Percentiles rank a stretch among this genome's conserved stretches.
Conservation (phyloP, 129 eudicot species). For the Flaveria trinervia region DNA sequence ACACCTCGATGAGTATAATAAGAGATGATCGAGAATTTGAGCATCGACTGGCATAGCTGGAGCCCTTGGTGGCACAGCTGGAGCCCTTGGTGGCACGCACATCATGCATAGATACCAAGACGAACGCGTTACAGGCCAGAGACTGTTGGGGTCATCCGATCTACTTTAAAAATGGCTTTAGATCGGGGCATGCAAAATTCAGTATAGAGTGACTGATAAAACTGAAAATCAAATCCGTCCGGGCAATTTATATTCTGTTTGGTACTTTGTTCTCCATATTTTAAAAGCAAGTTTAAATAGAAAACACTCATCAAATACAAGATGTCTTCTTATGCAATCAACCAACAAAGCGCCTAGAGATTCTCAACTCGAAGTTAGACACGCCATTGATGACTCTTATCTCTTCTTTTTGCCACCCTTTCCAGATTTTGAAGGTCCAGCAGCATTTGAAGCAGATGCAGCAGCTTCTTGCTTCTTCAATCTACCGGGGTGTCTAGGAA, state of each 20-base stretch:
- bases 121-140: too few relatives aligned
- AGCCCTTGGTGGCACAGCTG: too few relatives aligned
- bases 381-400: slow-evolving; percentile 33
- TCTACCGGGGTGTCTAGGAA: slow-evolving; percentile 87
- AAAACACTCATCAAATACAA: slow-evolving; percentile 7
- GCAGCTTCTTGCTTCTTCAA: slow-evolving; percentile 73
- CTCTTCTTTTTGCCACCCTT: slow-evolving; percentile 90
- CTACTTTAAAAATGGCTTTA: background rate
- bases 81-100: too few relatives aligned
- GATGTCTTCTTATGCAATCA: background rate
- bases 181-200: background rate
- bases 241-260: background rate
- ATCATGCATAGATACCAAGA: too few relatives aligned
- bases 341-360: background rate
- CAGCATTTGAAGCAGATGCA: slow-evolving; percentile 62
- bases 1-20: too few relatives aligned
- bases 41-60: too few relatives aligned
- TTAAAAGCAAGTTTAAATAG: background rate
- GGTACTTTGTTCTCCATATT: background rate
- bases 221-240: background rate
- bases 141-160: too few relatives aligned
- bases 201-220: background rate
- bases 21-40: too few relatives aligned
- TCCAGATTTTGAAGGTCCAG: slow-evolving; percentile 68
- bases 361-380: background rate